Evolutionary conservation across 2,329 filamentous ascomycete genomes (phyloP).

Genomic region (Diplocarpon rosae): DNA sequence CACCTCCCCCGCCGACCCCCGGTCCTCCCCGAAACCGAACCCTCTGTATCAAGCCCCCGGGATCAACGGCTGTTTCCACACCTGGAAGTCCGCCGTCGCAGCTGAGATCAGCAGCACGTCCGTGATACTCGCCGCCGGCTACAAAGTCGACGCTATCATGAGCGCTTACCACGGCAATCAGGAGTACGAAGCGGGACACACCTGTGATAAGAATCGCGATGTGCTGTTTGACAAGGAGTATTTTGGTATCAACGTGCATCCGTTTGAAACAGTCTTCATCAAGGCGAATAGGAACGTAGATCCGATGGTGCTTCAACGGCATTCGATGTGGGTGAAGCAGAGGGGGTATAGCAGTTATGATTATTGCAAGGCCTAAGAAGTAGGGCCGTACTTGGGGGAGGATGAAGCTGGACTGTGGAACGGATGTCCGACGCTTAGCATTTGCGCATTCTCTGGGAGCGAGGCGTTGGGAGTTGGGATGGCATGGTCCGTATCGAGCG

Average conservation of each 20-base stretch:
- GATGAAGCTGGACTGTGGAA: neutral
- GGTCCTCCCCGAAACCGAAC: neutral
- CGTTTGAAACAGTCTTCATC: conserved; percentile 22
- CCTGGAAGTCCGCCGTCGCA: conserved; percentile 15
- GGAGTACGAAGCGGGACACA: conserved; percentile 9
- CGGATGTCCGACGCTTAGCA: no score
- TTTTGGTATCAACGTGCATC: conserved; percentile 21
- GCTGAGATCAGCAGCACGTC: conserved; percentile 18
- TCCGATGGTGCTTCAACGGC: conserved; percentile 9
- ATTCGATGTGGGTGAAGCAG: conserved; percentile 17
- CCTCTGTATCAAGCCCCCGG: conserved; percentile 9
- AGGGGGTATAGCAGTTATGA: conserved; percentile 22
- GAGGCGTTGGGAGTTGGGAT: no score
- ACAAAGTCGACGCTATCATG: conserved; percentile 22
- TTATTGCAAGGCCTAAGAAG: conserved; percentile 12
- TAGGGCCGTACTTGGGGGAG: neutral
- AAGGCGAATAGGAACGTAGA: conserved; percentile 23
- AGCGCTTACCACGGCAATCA: conserved; percentile 15
- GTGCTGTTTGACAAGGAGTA: conserved; percentile 17
- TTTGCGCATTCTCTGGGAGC: no score
- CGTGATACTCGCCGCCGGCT: conserved; percentile 18
- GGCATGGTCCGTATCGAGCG: no score
- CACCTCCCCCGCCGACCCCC: neutral
- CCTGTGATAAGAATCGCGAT: conserved; percentile 13
- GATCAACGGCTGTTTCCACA: conserved; percentile 22